These are phyloP conservation scores for Ophiostoma ips DNA, from an alignment of 2,329 filamentous ascomycete species.

Conservation along the genomic window DNA sequence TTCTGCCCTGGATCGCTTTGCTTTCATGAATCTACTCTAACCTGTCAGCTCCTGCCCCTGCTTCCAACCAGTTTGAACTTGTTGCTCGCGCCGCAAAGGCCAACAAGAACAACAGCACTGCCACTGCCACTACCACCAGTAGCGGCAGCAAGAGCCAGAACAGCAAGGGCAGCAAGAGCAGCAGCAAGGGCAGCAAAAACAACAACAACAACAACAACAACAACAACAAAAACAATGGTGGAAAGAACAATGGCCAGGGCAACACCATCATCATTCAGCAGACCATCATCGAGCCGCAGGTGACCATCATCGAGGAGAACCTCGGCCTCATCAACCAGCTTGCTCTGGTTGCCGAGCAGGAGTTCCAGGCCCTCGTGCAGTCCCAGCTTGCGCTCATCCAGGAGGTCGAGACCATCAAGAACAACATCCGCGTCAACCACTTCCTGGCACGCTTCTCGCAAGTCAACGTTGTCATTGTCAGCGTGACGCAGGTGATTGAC, in stretches of 20 bases:
- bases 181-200: constrained; percentile 11
- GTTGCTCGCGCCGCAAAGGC: background rate
- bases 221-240: constrained; percentile 3
- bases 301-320: constrained; percentile 24
- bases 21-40: background rate
- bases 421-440: constrained; percentile 28
- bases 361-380: constrained; percentile 25
- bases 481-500: constrained; percentile 24
- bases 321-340: constrained; percentile 22
- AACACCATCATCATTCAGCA: constrained; percentile 21
- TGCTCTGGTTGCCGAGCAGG: constrained; percentile 22
- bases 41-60: background rate
- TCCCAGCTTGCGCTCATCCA: constrained; percentile 23
- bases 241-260: constrained; percentile 15
- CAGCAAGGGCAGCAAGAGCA: constrained; percentile 13
- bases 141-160: constrained; percentile 11
- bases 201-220: constrained; percentile 14
- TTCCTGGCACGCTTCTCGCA: constrained; percentile 24
- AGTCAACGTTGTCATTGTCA: constrained; percentile 26
- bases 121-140: constrained; percentile 3
- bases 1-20: background rate
- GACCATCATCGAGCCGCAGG: constrained; percentile 18
- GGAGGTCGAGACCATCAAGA: constrained; percentile 27
- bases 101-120: background rate
- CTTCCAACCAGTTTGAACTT: background rate